Evolutionary conservation across 208 protist species (phyloP).

Genomic region (Leptomonas pyrrhocoris): DNA sequence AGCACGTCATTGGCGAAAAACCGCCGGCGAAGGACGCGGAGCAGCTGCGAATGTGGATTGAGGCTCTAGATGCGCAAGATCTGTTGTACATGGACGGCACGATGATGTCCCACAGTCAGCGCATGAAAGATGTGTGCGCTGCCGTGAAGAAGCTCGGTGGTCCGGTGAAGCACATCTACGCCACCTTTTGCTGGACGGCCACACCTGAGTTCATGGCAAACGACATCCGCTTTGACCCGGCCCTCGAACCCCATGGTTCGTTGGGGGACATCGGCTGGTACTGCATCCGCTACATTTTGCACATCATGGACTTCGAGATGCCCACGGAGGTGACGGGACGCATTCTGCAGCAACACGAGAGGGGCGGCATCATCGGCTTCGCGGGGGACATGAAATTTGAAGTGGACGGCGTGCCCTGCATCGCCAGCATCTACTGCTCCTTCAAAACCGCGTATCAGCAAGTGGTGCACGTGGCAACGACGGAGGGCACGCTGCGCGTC

Average conservation of each 20-base stretch:
- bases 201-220: slow-evolving; percentile 35
- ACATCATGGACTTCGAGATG: slow-evolving; percentile 62
- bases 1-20: slow-evolving; percentile 75
- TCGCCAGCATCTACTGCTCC: slow-evolving; percentile 36
- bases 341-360: slow-evolving; percentile 44
- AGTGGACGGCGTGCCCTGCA: slow-evolving; percentile 21
- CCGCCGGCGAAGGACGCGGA: slow-evolving; percentile 43
- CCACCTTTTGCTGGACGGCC: slow-evolving; percentile 31
- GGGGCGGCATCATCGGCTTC: slow-evolving; percentile 48
- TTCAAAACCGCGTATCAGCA: slow-evolving; percentile 41
- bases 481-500: slow-evolving; percentile 45
- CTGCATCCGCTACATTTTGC: slow-evolving; percentile 54
- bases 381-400: slow-evolving; percentile 43
- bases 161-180: slow-evolving; percentile 48
- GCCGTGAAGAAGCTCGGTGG: slow-evolving; percentile 32
- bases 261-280: slow-evolving; percentile 73
- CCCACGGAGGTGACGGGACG: slow-evolving; percentile 49
- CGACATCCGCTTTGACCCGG: slow-evolving; percentile 54
- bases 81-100: slow-evolving; percentile 76
- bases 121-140: slow-evolving; percentile 34
- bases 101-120: slow-evolving; percentile 54
- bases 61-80: slow-evolving; percentile 40
- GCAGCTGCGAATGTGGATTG: slow-evolving; percentile 57
- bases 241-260: slow-evolving; percentile 52
- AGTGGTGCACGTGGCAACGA: slow-evolving; percentile 32